Base-by-base conservation (phyloP, 208 protist species). In the Trypanosoma mega region DNA sequence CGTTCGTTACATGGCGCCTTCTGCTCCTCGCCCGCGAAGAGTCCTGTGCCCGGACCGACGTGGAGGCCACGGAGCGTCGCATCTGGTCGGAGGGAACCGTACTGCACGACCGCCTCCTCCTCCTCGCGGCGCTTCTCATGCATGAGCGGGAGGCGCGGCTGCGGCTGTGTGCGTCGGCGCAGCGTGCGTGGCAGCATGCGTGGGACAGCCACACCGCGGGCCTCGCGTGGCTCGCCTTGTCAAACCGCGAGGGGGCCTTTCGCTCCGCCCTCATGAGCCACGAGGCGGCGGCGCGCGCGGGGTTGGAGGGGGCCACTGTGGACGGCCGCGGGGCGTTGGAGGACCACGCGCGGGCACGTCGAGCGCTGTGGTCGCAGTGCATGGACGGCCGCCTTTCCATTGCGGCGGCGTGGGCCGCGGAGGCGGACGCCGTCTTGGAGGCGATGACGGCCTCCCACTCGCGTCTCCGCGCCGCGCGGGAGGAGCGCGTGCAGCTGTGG, bases 61-160 rank as follows among this genome's bases (percentile, higher is more conserved):
- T 78, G 11, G 43, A 37, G 12, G 53, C 45, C 6, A 58, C 60
- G 27, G 78, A 82, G 64, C 39, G 66, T 16, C 45, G 43, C 21
- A 51, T 51, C 46, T 78, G 75, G 29, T 18, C 21, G 11, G 46
- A 53, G 29, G 47, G 23, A 27, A 53, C 61, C 4, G 9, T 1
- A 2, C 43, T 66, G 3, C 65, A 39, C 3, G 77, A 86, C 49
- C 50, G 56, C 23, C 54, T 70, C 48, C 4, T 64, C 37, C 57
- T 85, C 1, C 36, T 78, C 1, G 29, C 67, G n/a, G 68, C 75
- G 18, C 23, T 88, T 5, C 45, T 67, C 9, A 27, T 39, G 0
- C 77, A 75, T 63, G 85, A 92, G 68, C 60, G 57, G 5, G 73
- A 80, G n/a, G 77, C 66, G 36, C 29, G 64, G 8, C 23, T 70